These are phyloP conservation scores for Aspergillus quadrilineatus DNA, from an alignment of 2,329 filamentous ascomycete species.

Conservation along the genomic window DNA sequence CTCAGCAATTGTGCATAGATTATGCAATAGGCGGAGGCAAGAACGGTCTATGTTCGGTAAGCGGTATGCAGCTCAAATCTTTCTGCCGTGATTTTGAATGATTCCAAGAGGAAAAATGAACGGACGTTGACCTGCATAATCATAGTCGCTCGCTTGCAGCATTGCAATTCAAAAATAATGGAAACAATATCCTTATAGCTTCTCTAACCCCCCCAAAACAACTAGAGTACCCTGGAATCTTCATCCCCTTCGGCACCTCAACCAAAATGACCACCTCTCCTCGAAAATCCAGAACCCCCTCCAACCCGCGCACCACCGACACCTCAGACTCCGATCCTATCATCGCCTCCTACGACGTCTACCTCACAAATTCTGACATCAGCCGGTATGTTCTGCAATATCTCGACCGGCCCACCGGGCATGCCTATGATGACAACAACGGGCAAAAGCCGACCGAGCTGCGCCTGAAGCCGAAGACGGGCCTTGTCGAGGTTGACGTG, in stretches of 20 bases:
- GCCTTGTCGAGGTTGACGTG: constrained; percentile 90
- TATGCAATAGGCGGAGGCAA: no score
- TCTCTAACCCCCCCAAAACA: not conserved
- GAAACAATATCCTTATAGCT: not conserved
- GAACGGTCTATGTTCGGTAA: not conserved
- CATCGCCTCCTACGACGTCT: constrained; percentile 76
- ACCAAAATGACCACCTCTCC: not conserved
- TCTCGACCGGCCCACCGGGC: constrained; percentile 63
- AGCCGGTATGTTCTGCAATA: constrained; percentile 85
- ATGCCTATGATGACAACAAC: constrained; percentile 60
- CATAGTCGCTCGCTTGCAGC: no score
- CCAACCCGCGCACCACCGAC: not conserved
- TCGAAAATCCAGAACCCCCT: not conserved
- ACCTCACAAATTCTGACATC: constrained; percentile 72
- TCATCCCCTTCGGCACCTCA: not conserved
- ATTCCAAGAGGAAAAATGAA: not conserved
- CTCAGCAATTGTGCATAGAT: no score
- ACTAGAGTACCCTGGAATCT: not conserved
- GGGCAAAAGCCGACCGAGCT: constrained; percentile 66
- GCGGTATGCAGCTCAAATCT: not conserved
- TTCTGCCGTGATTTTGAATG: not conserved
- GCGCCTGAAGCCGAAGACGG: constrained; percentile 76
- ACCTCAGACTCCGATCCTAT: constrained; percentile 60
- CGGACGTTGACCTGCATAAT: not conserved
- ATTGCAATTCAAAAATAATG: not conserved